Evolutionary conservation across 2,329 filamentous ascomycete species (phyloP).

Genomic region (Talaromyces sp.): DNA sequence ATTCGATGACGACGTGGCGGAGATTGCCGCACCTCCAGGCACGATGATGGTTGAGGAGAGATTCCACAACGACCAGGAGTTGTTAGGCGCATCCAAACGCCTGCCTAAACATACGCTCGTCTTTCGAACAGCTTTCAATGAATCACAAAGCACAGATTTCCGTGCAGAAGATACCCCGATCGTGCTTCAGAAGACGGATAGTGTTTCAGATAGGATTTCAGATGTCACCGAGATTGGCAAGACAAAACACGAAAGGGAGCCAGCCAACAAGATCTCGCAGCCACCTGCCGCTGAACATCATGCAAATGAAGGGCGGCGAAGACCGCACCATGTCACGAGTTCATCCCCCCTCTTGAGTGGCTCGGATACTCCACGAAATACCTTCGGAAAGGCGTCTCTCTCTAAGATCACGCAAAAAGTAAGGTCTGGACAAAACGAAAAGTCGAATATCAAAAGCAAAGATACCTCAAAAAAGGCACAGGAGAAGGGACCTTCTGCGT

Average conservation of each 20-base stretch:
- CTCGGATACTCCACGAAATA: conserved; percentile 24
- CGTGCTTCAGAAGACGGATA: not conserved
- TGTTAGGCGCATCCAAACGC: conserved; percentile 28
- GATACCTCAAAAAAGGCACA: conserved; percentile 20
- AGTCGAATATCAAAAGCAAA: conserved; percentile 23
- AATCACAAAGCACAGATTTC: conserved; percentile 36
- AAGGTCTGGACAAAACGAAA: conserved; percentile 28
- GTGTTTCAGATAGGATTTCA: not conserved
- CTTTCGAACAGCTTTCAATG: conserved; percentile 45
- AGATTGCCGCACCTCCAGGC: conserved; percentile 45
- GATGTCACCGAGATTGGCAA: not conserved
- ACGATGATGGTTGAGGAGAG: conserved; percentile 46
- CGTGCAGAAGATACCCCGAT: conserved; percentile 21
- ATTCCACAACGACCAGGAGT: conserved; percentile 48
- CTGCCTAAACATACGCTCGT: conserved; percentile 45
- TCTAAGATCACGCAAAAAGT: conserved; percentile 36
- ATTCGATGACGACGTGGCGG: conserved; percentile 40
- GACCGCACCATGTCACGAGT: conserved; percentile 16
- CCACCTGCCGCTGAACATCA: not conserved
- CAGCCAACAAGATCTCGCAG: not conserved
- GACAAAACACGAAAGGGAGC: not conserved
- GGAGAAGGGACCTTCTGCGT: conserved; percentile 4
- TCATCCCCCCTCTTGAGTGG: conserved; percentile 22
- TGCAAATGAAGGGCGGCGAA: conserved; percentile 9
- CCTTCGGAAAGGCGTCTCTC: conserved; percentile 28